Conservation (phyloP, 2,329 filamentous ascomycete genomes). For the Colletotrichum aenigma region DNA sequence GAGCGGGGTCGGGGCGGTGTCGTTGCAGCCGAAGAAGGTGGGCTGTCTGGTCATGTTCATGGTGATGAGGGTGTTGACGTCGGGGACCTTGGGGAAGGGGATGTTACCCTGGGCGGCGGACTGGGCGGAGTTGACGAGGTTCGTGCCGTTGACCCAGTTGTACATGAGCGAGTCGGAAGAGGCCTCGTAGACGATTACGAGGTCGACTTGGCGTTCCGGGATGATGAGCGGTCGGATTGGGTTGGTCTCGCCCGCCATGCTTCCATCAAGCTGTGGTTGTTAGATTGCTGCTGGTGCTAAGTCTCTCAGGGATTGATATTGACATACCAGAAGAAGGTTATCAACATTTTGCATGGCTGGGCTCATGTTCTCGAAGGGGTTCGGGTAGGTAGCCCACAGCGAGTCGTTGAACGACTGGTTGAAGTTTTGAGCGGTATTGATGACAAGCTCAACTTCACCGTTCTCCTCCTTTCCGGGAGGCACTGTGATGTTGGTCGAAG, state of each 20-base stretch:
- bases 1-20: constrained; percentile 22
- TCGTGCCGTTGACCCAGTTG: constrained; percentile 30
- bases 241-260: constrained; percentile 32
- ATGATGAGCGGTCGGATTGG: constrained; percentile 31
- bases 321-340: constrained; percentile 28
- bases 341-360: constrained; percentile 26
- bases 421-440: constrained; percentile 26
- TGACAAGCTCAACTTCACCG: constrained; percentile 26
- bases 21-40: constrained; percentile 32
- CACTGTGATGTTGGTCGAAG: constrained; percentile 20
- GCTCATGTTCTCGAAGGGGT: constrained; percentile 33
- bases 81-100: constrained; percentile 29
- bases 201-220: constrained; percentile 27
- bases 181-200: constrained; percentile 36
- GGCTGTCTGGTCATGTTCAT: constrained; percentile 28
- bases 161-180: constrained; percentile 26
- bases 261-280: constrained; percentile 29
- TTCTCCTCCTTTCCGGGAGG: constrained; percentile 11
- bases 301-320: neutral
- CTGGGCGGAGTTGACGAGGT: constrained; percentile 22
- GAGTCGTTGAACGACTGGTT: constrained; percentile 32
- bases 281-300: neutral
- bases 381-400: constrained; percentile 33
- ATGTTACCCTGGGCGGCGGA: constrained; percentile 27
- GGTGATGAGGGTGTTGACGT: constrained; percentile 28